Percentiles rank a stretch among this genome's conserved stretches.
Conservation (phyloP, 208 protist genomes). For the Leishmania gerbilli region DNA sequence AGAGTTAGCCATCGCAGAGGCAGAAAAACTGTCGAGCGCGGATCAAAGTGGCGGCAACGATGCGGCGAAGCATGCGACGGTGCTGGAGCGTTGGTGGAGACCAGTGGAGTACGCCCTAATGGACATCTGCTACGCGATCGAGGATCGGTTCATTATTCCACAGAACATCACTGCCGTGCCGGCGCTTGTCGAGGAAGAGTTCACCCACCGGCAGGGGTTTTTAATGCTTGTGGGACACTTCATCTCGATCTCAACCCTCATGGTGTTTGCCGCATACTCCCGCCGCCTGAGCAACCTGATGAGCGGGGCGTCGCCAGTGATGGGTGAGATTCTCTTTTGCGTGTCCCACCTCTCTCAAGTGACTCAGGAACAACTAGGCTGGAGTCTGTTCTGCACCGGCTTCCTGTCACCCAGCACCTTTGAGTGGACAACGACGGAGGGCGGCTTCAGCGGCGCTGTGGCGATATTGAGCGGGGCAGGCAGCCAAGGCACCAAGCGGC, state of each 20-base stretch:
- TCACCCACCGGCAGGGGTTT: background rate
- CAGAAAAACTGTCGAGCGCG: background rate
- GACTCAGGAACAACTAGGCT: conserved; percentile 40
- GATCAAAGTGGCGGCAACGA: background rate
- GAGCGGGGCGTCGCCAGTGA: conserved; percentile 30
- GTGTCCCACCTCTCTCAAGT: conserved; percentile 30
- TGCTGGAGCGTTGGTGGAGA: conserved; percentile 5
- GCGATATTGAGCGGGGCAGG: background rate
- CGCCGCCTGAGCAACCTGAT: conserved; percentile 28
- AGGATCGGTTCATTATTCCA: conserved; percentile 30
- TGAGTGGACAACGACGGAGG: conserved; percentile 12
- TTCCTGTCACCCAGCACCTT: conserved; percentile 14
- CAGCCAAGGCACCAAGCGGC: background rate
- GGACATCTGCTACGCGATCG: conserved; percentile 23
- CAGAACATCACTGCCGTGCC: conserved; percentile 9
- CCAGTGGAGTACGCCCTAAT: background rate
- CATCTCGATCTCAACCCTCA: conserved; percentile 8
- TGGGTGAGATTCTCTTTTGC: conserved; percentile 32
- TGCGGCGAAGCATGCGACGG: background rate
- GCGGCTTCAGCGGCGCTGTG: conserved; percentile 1
- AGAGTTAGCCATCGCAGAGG: background rate
- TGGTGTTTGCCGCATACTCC: conserved; percentile 21
- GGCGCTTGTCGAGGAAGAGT: background rate
- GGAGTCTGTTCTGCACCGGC: conserved; percentile 25
- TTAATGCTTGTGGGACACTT: conserved; percentile 20